Evolutionary conservation across 192 early-diverging fungal genomes (phyloP).

Genomic region (Podila verticillata): DNA sequence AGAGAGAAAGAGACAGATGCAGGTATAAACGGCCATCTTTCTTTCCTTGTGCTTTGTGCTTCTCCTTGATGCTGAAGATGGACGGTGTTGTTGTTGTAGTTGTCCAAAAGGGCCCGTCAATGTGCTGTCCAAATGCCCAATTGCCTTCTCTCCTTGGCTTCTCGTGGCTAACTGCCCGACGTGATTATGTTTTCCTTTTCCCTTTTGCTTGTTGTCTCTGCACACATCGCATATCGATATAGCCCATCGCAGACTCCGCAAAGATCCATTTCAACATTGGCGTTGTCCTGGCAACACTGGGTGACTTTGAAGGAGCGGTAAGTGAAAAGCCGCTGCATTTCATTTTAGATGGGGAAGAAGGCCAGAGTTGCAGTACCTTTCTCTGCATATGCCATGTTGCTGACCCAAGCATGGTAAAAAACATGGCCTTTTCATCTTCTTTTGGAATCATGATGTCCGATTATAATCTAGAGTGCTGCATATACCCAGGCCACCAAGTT

Average conservation of each 20-base stretch:
- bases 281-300: slow-evolving; percentile 77
- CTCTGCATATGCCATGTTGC: neutral
- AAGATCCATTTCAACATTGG: slow-evolving; percentile 98
- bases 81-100: too few relatives aligned
- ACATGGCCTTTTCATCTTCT: neutral
- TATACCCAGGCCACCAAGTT: slow-evolving; percentile 78
- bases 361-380: too few relatives aligned
- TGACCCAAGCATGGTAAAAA: neutral
- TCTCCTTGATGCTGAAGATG: too few relatives aligned
- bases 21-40: too few relatives aligned
- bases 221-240: slow-evolving; percentile 4
- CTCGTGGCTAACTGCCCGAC: neutral
- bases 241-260: slow-evolving; percentile 87
- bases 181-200: slow-evolving; percentile 2
- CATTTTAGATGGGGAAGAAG: neutral
- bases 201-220: neutral
- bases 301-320: slow-evolving; percentile 85
- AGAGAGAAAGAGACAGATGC: neutral
- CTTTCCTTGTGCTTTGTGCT: too few relatives aligned
- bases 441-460: slow-evolving; percentile 7
- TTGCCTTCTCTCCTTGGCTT: slow-evolving; percentile 6
- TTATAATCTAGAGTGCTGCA: slow-evolving; percentile 68
- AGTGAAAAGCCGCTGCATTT: slow-evolving; percentile 49
- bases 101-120: too few relatives aligned
- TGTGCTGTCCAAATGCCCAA: too few relatives aligned